A percentile compares a stretch with the other conserved stretches of the same genome.
phyloP scores from a whole-genome alignment of 2,329 filamentous ascomycete species.

The Fusarium gaditjirri region DNA sequence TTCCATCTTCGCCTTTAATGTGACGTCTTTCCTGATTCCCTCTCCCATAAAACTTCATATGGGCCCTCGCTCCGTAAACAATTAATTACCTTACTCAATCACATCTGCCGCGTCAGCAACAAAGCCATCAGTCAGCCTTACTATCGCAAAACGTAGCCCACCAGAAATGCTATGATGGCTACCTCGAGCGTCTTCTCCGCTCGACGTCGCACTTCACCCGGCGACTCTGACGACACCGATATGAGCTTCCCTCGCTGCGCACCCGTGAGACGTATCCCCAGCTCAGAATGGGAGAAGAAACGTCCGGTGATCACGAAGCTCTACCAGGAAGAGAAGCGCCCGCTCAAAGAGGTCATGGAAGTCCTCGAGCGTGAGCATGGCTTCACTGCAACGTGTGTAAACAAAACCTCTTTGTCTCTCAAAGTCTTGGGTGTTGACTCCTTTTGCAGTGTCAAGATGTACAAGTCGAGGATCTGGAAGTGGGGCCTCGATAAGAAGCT shows the following conservation, averaged over 20 bases:
- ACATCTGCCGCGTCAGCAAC: constrained; percentile 4
- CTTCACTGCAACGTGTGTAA: constrained; percentile 54
- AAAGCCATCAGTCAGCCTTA: neutral
- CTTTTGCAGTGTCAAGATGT: constrained; percentile 53
- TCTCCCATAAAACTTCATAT: neutral
- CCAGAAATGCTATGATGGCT: constrained; percentile 35
- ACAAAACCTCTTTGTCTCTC: neutral
- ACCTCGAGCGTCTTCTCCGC: constrained; percentile 36
- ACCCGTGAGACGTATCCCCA: constrained; percentile 48
- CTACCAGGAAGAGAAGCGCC: constrained; percentile 55
- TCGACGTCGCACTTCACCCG: constrained; percentile 40
- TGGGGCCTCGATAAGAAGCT: constrained; percentile 57
- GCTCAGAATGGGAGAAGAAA: constrained; percentile 49
- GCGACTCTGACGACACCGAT: constrained; percentile 46
- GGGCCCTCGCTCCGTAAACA: neutral
- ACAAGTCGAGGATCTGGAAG: constrained; percentile 55
- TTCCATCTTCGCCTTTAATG: constrained; percentile 4
- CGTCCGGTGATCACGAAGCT: constrained; percentile 51
- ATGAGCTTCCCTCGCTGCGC: constrained; percentile 40
- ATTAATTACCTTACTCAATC: neutral
- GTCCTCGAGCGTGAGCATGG: constrained; percentile 52
- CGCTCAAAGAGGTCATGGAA: constrained; percentile 55
- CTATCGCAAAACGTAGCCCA: neutral
- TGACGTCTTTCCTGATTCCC: constrained; percentile 2
- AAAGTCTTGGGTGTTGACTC: neutral